Evolutionary conservation across 148 eudicot genomes (phyloP), one percentile per base, ranked within the genome.

Genomic region (Polygonum aviculare): DNA sequence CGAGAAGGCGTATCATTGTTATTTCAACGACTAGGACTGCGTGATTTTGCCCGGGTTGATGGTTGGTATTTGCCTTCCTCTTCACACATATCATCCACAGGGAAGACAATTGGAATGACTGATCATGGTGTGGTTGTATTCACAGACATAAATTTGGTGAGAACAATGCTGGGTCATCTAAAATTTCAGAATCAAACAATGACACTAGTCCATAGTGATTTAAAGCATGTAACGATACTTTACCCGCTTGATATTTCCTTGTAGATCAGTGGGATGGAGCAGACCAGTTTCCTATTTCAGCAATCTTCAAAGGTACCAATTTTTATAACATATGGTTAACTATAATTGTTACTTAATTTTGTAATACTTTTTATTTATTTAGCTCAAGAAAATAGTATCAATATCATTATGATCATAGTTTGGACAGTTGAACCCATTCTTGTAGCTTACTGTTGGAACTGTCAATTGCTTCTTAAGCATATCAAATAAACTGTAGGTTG

Each of bases 181-280:
- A 3, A 10, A 14, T 36, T 15, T 62, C 31, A 31, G 16, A 62
- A 11, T 26, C 69, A 3, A 44, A 62, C 72, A 36, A 40, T 40
- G 44, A 40, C 44, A 4, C n/a, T 1, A 65, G 44, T 5, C 72
- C 18, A 26, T 67, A 33, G 45, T 67, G 72, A 44, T 67, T 5
- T 16, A 67, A 21, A 67, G 45, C 72, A 36, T 67, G 44, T 33
- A 36, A 67, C 14, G 7, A 7, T 36, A n/a, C 6, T 65, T 4
- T 65, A 14, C 70, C 33, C 15, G 70, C 39, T 63, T 63, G 40
- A 35, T 36, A 3, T 79, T 4, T 22, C 8, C 60, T 31, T 80
- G 62, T 78, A 93, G 98, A 88, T 93, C 73, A 93, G 98, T 81
- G 98, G 98, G 73, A 93, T 93, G 98, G 98, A 93, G 83, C 98